Base-by-base conservation (phyloP, 345 rosid species). In the Citrus medica region DNA sequence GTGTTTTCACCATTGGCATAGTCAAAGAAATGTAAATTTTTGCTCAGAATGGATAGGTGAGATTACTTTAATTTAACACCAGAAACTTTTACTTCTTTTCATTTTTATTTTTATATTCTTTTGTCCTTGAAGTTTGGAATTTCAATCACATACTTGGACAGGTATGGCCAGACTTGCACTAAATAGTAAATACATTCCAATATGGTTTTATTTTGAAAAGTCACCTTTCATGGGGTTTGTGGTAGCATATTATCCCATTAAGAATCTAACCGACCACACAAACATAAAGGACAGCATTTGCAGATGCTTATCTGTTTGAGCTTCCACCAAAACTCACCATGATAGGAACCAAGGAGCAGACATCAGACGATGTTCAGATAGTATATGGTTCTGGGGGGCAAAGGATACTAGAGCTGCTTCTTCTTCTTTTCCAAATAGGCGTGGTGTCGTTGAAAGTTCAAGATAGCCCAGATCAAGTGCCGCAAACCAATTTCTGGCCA, bases 401-500 rank as follows among this genome's bases (percentile, higher is more conserved):
- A 48, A 16, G 25, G 7, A 65, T 38, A 9, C 40, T 22, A 78
- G 16, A 60, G 42, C 67, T 85, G 87, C 64, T 89, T 79, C 86
- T 76, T 90, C 76, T 85, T 89, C 85, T 79, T 86, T 77, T 86
- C 82, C 79, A 91, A 85, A 77, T 85, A 88, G 40, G 82, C 70
- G 72, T 90, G 77, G 46, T 76, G 55, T 65, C 86, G 83, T 78
- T 90, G 93, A 85, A 79, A 91, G 73, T 82, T 87, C 73, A 90
- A 79, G 32, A 90, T 83, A 38, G 87, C 87, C 88, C 92, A 91
- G 58, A 86, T 86, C 85, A 91, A 83, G 77, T 91, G 89, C 90
- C 88, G 67, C 7, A 90, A 69, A 27, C 91, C 86, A 64, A 88
- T 87, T 82, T 92, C 96, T 6, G 98, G 97, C 97, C 95, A 93